phyloP scores from a whole-genome alignment of 495 filamentous ascomycete genomes.

The Penicillium taxi region DNA sequence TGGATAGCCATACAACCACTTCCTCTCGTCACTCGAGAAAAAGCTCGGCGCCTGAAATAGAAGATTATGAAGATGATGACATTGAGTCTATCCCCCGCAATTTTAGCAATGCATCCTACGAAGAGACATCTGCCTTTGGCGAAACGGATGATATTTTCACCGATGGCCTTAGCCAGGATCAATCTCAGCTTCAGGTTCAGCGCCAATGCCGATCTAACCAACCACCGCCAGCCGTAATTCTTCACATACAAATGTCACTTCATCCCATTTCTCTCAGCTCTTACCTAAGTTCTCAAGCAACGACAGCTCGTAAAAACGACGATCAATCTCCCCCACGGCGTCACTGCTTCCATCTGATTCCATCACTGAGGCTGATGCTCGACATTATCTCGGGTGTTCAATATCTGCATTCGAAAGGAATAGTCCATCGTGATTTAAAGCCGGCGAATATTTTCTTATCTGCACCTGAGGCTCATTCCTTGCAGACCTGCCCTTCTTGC shows the following conservation, averaged over 20 bases:
- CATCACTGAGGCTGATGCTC: constrained; percentile 37
- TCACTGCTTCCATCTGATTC: constrained; percentile 44
- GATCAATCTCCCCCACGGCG: constrained; percentile 16
- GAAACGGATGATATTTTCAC: constrained; percentile 44
- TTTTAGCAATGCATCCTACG: constrained; percentile 22
- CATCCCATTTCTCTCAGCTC: constrained; percentile 43
- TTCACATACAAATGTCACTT: constrained; percentile 50
- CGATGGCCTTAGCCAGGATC: constrained; percentile 39
- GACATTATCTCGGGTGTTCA: constrained; percentile 44
- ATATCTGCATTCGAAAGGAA: constrained; percentile 52
- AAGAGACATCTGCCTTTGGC: constrained; percentile 28
- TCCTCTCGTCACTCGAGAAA: constrained; percentile 26
- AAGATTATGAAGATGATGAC: constrained; percentile 33
- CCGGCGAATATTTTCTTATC: constrained; percentile 63
- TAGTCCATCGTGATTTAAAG: constrained; percentile 65
- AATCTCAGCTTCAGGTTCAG: constrained; percentile 31
- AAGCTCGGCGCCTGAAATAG: constrained; percentile 23
- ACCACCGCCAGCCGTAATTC: constrained; percentile 34
- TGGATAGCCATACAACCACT: constrained; percentile 18
- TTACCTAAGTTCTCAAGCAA: constrained; percentile 33
- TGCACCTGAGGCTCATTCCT: constrained; percentile 18
- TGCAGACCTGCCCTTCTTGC: constrained; percentile 28
- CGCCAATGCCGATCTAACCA: constrained; percentile 17
- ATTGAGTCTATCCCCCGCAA: constrained; percentile 37
- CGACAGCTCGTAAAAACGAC: constrained; percentile 1